Evolutionary conservation across 2,329 filamentous ascomycete species (phyloP).

Genomic region (Diaporthe nobilis): DNA sequence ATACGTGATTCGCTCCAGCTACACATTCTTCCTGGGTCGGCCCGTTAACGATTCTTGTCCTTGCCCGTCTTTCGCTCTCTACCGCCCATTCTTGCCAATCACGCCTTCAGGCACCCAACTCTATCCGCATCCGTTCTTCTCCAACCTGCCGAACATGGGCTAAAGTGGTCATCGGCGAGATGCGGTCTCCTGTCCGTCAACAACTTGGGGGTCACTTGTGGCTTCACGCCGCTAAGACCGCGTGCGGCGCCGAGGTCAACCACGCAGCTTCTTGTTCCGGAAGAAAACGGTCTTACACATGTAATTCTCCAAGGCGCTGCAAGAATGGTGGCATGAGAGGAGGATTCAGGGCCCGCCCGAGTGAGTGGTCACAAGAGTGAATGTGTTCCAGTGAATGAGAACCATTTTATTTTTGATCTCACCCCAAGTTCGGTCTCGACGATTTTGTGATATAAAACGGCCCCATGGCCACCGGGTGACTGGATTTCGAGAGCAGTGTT

Average conservation of each 20-base stretch:
- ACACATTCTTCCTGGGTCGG: constrained; percentile 26
- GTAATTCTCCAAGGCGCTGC: not conserved
- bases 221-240: constrained; percentile 12
- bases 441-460: constrained; percentile 21
- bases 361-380: constrained; percentile 3
- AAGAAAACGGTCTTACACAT: constrained; percentile 17
- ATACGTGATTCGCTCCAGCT: constrained; percentile 21
- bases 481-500: not conserved
- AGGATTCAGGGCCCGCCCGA: not conserved
- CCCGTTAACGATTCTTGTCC: constrained; percentile 33
- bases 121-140: not conserved
- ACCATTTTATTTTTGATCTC: not conserved
- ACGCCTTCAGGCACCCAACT: constrained; percentile 1
- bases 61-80: not conserved
- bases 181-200: constrained; percentile 22
- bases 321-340: not conserved
- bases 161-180: constrained; percentile 12
- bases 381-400: not conserved
- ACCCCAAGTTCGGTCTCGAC: not conserved
- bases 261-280: constrained; percentile 24
- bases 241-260: constrained; percentile 19
- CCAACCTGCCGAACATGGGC: constrained; percentile 14
- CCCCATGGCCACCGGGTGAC: not conserved
- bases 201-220: constrained; percentile 25
- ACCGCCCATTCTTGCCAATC: constrained; percentile 24